phyloP scores from a whole-genome alignment of 495 filamentous ascomycete species.

The Bacidia rubella region DNA sequence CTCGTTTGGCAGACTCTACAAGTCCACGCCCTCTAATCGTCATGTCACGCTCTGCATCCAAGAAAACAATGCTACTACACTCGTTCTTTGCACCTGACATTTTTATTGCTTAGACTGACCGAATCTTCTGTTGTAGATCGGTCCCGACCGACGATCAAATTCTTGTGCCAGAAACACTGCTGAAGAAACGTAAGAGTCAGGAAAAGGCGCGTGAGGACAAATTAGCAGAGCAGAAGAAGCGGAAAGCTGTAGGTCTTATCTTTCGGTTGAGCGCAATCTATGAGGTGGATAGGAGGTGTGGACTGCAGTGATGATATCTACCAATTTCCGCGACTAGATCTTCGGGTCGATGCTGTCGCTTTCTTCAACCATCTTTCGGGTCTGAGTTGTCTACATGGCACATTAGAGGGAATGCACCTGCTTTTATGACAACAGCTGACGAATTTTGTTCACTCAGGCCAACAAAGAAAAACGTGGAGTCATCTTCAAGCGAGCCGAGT shows the following conservation, averaged over 20 bases:
- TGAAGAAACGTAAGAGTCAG: constrained; percentile 99
- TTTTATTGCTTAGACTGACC: no score
- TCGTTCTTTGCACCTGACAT: no score
- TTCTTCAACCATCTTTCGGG: constrained; percentile 99
- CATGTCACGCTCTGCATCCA: no score
- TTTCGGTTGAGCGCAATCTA: constrained; percentile 16
- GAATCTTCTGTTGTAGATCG: constrained; percentile 54
- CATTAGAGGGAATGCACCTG: no score
- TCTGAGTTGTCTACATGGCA: constrained; percentile 46
- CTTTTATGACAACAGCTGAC: no score
- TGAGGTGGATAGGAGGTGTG: constrained; percentile 14
- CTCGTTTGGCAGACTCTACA: no score
- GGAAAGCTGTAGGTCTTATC: constrained; percentile 61
- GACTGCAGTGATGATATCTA: constrained; percentile 60
- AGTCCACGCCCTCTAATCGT: no score
- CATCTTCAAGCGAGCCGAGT: constrained; percentile 99
- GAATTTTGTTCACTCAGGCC: constrained; percentile 39
- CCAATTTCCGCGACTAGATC: constrained; percentile 77
- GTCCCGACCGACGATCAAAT: constrained; percentile 84
- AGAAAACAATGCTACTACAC: no score
- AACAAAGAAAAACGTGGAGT: constrained; percentile 93
- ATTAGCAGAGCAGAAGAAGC: constrained; percentile 63
- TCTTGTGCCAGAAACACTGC: constrained; percentile 91
- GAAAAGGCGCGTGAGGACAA: constrained; percentile 92
- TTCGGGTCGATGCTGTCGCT: constrained; percentile 84